Conservation (phyloP, 345 rosid genomes). For the Populus nigra region DNA sequence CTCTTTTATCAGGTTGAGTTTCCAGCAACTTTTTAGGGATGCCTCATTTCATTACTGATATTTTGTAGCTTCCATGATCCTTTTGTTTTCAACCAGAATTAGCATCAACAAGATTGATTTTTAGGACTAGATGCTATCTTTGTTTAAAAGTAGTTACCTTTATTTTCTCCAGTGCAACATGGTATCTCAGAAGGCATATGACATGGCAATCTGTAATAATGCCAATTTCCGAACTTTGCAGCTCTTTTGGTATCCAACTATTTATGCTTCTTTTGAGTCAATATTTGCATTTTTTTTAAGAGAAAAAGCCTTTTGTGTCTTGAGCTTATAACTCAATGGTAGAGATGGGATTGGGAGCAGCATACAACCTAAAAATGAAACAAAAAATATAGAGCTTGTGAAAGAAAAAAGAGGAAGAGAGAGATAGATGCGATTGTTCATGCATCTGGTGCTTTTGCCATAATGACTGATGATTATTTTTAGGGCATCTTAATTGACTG, state of each 20-base stretch:
- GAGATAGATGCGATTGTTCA: background rate
- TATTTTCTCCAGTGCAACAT: background rate
- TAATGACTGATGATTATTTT: background rate
- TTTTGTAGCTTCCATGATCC: background rate
- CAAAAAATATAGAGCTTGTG: background rate
- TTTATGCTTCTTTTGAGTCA: background rate
- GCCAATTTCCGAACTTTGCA: background rate
- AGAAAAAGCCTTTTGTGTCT: background rate
- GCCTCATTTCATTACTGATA: background rate
- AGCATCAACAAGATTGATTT: background rate
- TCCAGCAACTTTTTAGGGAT: background rate
- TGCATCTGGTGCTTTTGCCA: background rate
- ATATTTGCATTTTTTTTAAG: too few species aligned
- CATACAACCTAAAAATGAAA: background rate
- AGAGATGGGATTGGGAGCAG: background rate
- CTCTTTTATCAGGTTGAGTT: background rate
- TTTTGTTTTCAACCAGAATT: background rate
- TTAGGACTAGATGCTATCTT: background rate
- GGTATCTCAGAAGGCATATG: background rate
- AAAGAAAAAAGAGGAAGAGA: background rate
- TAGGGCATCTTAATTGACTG: background rate
- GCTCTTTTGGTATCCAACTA: background rate
- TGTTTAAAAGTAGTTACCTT: background rate
- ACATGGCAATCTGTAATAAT: background rate
- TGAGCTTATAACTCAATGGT: background rate